Percentiles rank a stretch among this genome's conserved stretches.
Conservation (phyloP, 2,329 filamentous ascomycete species). For the Fusarium buxicola region DNA sequence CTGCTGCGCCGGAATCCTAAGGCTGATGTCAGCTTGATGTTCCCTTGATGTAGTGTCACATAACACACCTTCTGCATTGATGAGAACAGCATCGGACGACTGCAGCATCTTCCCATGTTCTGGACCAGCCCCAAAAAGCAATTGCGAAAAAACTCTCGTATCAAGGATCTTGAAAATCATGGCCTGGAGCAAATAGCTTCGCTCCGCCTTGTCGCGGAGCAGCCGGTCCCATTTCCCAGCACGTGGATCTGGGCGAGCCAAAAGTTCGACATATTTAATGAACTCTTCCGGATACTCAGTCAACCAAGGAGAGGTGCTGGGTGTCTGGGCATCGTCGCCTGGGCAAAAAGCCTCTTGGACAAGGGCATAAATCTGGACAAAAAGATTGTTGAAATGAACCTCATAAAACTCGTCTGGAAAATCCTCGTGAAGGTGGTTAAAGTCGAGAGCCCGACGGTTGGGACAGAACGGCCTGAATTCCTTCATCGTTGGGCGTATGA, state of each 20-base stretch:
- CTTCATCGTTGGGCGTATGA: constrained; percentile 23
- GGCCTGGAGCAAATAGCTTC: constrained; percentile 44
- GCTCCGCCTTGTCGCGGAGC: constrained; percentile 38
- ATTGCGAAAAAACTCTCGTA: constrained; percentile 42
- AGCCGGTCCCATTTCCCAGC: constrained; percentile 46
- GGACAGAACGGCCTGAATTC: constrained; percentile 29
- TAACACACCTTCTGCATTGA: constrained; percentile 46
- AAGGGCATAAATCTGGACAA: constrained; percentile 40
- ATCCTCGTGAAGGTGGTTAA: constrained; percentile 22
- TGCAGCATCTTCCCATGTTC: constrained; percentile 41
- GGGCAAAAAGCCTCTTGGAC: constrained; percentile 39
- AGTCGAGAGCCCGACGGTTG: constrained; percentile 32
- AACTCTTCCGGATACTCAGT: constrained; percentile 39
- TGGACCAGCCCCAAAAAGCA: constrained; percentile 49
- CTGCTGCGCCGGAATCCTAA: constrained; percentile 48
- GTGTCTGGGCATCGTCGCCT: background rate
- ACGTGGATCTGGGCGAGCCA: constrained; percentile 46
- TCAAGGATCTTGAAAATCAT: constrained; percentile 48
- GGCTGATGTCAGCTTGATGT: constrained; percentile 10
- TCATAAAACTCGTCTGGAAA: constrained; percentile 41
- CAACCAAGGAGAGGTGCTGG: constrained; percentile 41
- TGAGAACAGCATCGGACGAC: constrained; percentile 40
- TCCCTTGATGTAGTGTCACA: background rate
- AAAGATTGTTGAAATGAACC: constrained; percentile 35
- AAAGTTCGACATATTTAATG: constrained; percentile 38